Evolutionary conservation across 805 yeast genomes (phyloP), one percentile per base, ranked within the genome.

Genomic region (Torulaspora microellipsoides): DNA sequence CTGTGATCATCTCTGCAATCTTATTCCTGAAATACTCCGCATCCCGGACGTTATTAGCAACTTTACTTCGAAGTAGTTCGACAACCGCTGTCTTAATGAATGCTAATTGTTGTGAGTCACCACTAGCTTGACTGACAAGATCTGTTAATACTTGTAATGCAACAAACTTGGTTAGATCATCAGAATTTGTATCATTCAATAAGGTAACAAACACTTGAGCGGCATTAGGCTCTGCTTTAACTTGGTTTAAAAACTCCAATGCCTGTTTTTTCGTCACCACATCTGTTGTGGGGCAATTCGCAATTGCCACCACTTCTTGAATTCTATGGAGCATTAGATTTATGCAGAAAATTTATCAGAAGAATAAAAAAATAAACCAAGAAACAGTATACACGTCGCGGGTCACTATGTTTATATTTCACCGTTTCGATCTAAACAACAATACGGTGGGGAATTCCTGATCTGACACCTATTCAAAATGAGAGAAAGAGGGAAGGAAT

Each of bases 251-350:
- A 44, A 47, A 64, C 13, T 65, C 67, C 29, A 65, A 45, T 13
- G 68, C 83, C 63, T 80, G 83, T 49, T 75, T 78, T 58, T 81
- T 81, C 38, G 87, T 68, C 32, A 59, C 69, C 12, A 73, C 67
- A 60, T 84, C 87, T 8, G 82, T 76, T 20, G 81, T 71, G 27
- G 85, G 83, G 62, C 80, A 79, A 42, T 85, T 76, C 7, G 95
- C 96, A 49, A 88, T 79, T 49, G 78, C 81, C 37, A 90, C 93
- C 33, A 95, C 96, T 67, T 87, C 93, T 63, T 78, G 87, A 56
- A 90, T 83, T 70, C 89, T 95, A 51, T 46, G 43, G 17, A 55
- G 36, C 65, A 56, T 52, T 51, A 45, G 36, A 31, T 17, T n/a
- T 31, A 31, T 31, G 34, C 34, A n/a, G 34, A 31, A 14, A 31